These are phyloP conservation scores for Berberis thunbergii DNA, from an alignment of 164 flowering plant genomes.

Conservation along the genomic window DNA sequence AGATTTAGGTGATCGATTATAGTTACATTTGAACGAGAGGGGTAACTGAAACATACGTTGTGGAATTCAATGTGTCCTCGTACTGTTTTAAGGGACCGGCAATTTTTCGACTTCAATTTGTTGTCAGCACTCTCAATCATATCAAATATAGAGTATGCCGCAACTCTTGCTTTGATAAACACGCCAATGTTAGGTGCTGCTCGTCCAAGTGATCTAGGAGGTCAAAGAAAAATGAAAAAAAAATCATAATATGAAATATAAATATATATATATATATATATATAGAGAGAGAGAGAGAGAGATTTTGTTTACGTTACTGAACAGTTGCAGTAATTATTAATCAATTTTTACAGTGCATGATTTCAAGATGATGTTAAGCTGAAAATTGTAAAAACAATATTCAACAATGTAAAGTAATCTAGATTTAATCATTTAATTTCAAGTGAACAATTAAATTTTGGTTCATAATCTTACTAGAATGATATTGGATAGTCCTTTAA, in stretches of 20 bases:
- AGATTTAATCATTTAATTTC: too few relatives aligned
- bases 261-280: too few relatives aligned
- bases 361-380: too few relatives aligned
- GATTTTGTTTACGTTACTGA: too few relatives aligned
- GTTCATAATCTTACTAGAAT: too few relatives aligned
- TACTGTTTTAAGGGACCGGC: slow-evolving; percentile 39
- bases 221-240: not conserved
- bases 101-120: slow-evolving; percentile 36
- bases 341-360: too few relatives aligned
- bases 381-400: too few relatives aligned
- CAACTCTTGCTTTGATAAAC: slow-evolving; percentile 70
- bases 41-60: slow-evolving; percentile 73
- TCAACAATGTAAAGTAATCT: too few relatives aligned
- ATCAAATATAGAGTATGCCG: slow-evolving; percentile 87
- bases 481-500: too few relatives aligned
- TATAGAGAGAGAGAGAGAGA: too few relatives aligned
- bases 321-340: too few relatives aligned
- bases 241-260: not conserved
- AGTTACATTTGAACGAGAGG: slow-evolving; percentile 79
- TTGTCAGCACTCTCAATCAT: slow-evolving; percentile 77
- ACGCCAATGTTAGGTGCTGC: slow-evolving; percentile 85
- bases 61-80: slow-evolving; percentile 74
- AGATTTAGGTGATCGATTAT: slow-evolving; percentile 58
- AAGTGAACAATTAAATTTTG: too few relatives aligned
- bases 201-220: slow-evolving; percentile 79